Conservation (phyloP, 2,329 filamentous ascomycete species). For the Alternaria hordeiaustralica region DNA sequence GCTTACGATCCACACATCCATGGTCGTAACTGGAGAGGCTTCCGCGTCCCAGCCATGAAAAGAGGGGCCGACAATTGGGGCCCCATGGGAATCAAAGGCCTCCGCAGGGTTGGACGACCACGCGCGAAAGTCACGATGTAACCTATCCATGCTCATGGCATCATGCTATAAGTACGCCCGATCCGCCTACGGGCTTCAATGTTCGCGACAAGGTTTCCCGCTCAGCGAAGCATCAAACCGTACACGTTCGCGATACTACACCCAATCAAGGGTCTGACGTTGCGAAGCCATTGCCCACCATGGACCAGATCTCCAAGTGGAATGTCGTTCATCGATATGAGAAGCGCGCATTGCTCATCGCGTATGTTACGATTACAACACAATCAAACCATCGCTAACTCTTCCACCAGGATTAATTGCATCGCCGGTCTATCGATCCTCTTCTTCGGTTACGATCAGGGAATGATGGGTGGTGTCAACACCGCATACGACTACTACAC, state of each 20-base stretch:
- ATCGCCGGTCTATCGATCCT: constrained; percentile 40
- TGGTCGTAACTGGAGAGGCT: background rate
- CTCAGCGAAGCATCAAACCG: background rate
- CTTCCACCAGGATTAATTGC: constrained; percentile 29
- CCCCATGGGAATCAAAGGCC: background rate
- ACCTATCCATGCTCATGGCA: background rate
- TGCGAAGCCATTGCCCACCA: constrained; percentile 1
- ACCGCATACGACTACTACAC: constrained; percentile 41
- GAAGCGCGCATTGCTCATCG: constrained; percentile 37
- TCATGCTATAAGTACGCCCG: background rate
- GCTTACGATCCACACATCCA: background rate
- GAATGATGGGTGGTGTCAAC: constrained; percentile 45
- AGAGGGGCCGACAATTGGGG: background rate
- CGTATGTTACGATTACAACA: background rate
- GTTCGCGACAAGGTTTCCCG: background rate
- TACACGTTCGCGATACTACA: background rate
- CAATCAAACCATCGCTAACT: background rate
- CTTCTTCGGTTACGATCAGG: constrained; percentile 45
- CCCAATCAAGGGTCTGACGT: background rate
- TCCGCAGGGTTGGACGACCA: background rate
- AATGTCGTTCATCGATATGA: constrained; percentile 34
- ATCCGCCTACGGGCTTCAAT: background rate
- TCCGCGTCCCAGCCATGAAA: background rate
- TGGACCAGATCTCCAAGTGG: constrained; percentile 36
- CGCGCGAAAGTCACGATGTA: background rate